These are phyloP conservation scores for Zymoseptoria tritici DNA, from an alignment of 2,329 filamentous ascomycete species.

Conservation along the genomic window DNA sequence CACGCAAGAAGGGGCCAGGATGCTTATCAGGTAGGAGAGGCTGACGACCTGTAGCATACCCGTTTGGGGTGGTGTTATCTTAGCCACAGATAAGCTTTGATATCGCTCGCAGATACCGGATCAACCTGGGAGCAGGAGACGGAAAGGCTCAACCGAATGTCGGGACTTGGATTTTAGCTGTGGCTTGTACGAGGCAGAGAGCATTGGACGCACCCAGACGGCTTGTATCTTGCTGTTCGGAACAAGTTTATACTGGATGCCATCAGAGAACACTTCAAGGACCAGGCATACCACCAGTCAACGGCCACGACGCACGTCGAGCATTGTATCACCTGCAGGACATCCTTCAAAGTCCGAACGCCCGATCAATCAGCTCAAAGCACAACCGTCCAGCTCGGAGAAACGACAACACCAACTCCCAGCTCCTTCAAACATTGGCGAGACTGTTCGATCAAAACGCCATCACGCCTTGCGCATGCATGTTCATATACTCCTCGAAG, in stretches of 20 bases:
- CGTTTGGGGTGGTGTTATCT: too few relatives aligned
- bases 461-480: not conserved
- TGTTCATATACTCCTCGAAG: not conserved
- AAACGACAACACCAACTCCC: not conserved
- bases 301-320: not conserved
- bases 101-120: not conserved
- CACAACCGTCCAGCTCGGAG: not conserved
- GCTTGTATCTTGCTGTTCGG: not conserved
- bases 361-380: not conserved
- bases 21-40: not conserved
- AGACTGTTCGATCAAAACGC: not conserved
- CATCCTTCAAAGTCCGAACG: too few relatives aligned
- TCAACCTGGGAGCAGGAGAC: not conserved
- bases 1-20: not conserved
- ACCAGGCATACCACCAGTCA: too few relatives aligned
- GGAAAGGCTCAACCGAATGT: not conserved
- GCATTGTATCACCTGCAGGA: not conserved
- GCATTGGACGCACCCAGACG: not conserved
- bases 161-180: too few relatives aligned
- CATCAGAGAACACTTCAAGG: not conserved
- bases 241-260: not conserved
- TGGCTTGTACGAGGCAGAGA: not conserved
- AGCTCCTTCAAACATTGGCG: not conserved
- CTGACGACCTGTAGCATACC: not conserved
- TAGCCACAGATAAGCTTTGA: slow-evolving; percentile 1